Evolutionary conservation across 768 basidiomycete genomes (phyloP).

Genomic region (Lactarius evosmus): DNA sequence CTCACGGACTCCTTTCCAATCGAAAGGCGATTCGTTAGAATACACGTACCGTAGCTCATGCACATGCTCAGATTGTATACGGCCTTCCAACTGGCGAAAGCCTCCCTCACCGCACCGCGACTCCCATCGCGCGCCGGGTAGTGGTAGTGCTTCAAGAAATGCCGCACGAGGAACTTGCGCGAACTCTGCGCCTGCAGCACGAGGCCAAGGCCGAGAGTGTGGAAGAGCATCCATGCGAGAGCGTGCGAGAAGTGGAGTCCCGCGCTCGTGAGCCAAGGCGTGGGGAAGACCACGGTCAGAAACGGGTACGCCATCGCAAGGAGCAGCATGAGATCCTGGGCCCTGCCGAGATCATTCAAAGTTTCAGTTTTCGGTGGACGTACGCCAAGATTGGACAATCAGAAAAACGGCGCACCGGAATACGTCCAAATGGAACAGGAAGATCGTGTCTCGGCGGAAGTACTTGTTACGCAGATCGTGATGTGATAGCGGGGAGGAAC

Average conservation of each 20-base stretch:
- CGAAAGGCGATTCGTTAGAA: neutral
- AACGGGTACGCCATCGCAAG: constrained; percentile 70
- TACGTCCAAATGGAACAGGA: constrained; percentile 78
- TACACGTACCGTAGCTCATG: constrained; percentile 83
- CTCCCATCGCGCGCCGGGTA: constrained; percentile 70
- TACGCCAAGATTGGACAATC: neutral
- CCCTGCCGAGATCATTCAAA: constrained; percentile 43
- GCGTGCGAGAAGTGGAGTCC: constrained; percentile 79
- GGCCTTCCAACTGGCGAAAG: constrained; percentile 93
- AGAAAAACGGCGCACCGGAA: constrained; percentile 56
- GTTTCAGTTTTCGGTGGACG: too few species aligned
- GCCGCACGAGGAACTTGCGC: constrained; percentile 85
- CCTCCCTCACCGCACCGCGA: constrained; percentile 82
- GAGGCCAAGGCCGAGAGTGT: constrained; percentile 83
- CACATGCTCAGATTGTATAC: constrained; percentile 89
- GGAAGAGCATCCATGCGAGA: constrained; percentile 79
- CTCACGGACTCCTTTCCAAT: too few species aligned
- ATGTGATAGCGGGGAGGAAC: constrained; percentile 48
- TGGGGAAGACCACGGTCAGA: constrained; percentile 56
- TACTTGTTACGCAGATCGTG: constrained; percentile 90
- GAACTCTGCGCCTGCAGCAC: constrained; percentile 82
- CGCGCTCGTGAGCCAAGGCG: constrained; percentile 47
- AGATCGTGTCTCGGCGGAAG: constrained; percentile 83
- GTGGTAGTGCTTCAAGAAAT: constrained; percentile 93
- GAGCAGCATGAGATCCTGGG: constrained; percentile 79